A percentile compares a stretch with the other conserved stretches of the same genome.
Conservation (phyloP, 257 asterid genomes). For the Sherardia arvensis region DNA sequence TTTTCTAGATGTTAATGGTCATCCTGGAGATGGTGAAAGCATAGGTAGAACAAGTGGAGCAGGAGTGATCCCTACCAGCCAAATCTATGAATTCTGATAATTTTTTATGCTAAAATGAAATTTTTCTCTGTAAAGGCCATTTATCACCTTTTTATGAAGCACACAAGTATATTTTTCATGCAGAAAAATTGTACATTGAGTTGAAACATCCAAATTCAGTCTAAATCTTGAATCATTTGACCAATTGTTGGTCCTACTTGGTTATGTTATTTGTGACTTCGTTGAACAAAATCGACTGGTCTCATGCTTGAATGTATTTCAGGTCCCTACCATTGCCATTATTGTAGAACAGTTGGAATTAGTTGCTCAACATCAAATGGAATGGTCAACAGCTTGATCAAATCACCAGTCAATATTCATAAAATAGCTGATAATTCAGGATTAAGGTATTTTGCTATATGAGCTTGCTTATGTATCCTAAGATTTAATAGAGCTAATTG, state of each 20-base stretch:
- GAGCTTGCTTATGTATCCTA: not conserved
- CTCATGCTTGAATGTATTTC: constrained; percentile 18
- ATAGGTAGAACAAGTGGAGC: no score
- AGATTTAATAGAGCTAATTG: not conserved
- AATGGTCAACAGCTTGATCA: constrained; percentile 29
- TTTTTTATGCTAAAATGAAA: no score
- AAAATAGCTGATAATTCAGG: constrained; percentile 37
- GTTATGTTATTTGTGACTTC: not conserved
- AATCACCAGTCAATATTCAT: constrained; percentile 34
- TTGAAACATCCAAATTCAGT: not conserved
- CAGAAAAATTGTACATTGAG: not conserved
- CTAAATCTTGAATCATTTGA: not conserved
- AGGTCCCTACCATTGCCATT: constrained; percentile 35
- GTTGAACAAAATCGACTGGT: not conserved
- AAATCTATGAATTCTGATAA: no score
- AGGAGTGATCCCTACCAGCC: no score
- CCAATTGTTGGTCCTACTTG: not conserved
- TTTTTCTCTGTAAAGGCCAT: no score
- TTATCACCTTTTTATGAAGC: not conserved
- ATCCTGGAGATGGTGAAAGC: no score
- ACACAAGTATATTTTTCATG: not conserved
- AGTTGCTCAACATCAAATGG: constrained; percentile 46
- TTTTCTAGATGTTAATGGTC: no score
- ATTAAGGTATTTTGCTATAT: constrained; percentile 34
- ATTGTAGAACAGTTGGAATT: constrained; percentile 44